Evolutionary conservation across 768 basidiomycete genomes (phyloP).

Genomic region (Boletus reticulatus): DNA sequence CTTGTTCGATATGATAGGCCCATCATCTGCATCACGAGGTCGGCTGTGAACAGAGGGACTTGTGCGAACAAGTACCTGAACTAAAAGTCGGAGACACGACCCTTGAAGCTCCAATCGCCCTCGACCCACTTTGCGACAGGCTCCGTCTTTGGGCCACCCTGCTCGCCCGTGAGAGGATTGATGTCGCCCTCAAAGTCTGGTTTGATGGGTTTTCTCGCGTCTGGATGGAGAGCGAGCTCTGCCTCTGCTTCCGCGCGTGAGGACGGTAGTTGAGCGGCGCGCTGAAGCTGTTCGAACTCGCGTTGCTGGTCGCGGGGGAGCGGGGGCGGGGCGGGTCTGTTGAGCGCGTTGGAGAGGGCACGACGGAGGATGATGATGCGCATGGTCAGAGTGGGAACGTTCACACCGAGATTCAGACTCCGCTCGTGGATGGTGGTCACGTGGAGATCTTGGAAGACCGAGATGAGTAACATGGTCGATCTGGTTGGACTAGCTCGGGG

Average conservation of each 20-base stretch:
- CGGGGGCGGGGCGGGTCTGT: conserved; percentile 69
- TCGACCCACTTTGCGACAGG: conserved; percentile 62
- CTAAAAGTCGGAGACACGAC: conserved; percentile 84
- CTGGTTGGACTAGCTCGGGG: not conserved
- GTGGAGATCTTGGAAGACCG: not conserved
- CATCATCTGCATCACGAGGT: too few species aligned
- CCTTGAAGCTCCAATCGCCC: conserved; percentile 89
- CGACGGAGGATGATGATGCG: not conserved
- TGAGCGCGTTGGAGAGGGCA: conserved; percentile 36
- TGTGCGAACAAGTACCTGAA: conserved; percentile 1
- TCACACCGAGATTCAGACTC: not conserved
- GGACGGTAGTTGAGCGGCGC: conserved; percentile 44
- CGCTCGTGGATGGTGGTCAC: not conserved
- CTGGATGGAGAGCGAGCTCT: conserved; percentile 61
- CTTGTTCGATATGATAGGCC: not conserved
- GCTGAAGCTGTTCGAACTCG: conserved; percentile 83
- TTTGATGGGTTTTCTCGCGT: conserved; percentile 55
- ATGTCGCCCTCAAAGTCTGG: conserved; percentile 78
- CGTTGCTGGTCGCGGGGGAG: conserved; percentile 75
- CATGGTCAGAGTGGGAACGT: not conserved
- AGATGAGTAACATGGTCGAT: conserved; percentile 1
- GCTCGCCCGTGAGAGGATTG: conserved; percentile 83
- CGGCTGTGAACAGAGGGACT: too few species aligned
- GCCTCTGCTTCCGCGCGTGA: conserved; percentile 34
- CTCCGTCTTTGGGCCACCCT: conserved; percentile 84